Base-by-base conservation (phyloP, 768 basidiomycete genomes). In the Rubroboletus pulcherrimus region DNA sequence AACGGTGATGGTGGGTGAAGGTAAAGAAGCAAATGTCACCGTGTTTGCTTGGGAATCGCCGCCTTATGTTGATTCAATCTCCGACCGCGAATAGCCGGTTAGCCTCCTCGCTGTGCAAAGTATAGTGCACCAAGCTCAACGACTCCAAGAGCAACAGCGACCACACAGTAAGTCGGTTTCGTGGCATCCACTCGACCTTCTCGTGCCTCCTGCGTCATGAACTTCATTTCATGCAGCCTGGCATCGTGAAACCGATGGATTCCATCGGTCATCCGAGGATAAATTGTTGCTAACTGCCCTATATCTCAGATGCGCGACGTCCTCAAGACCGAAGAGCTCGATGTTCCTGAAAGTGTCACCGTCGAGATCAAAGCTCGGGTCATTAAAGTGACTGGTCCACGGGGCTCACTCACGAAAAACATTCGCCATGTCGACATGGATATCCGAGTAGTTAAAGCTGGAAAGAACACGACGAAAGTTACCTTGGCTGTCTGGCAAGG, bases 401-500 rank as follows among this genome's bases (percentile, higher is more conserved):
- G 97, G 52, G 97, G 97, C 61, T 90, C 85, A 50, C 82, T 99
- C 68, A 87, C 85, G 68, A 97, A 97, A 81, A 88, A 87, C 65
- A 83, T 93, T 71, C 90, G 90, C 61, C 93, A 96, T 78, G 84
- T 94, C 63, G 83, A 93, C 77, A 94, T 96, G 91, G 93, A 94
- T 74, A 87, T 95, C 74, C 85, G 87, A 69, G 75, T 93, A 49
- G 74, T 91, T 64, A 91, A 89, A 77, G 53, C 57, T 12, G 81
- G 82, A 70, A 87, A 93, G 77, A 78, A 79, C 64, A 83, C 81
- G 62, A 60, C 66, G 70, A 85, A 86, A 71, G 89, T 98, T 71
- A 84, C 84, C 59, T 83, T 98, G 67, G 91, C 93, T 57, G 91
- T 99, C 57, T 99, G 97, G 97, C 93, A 98, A 77, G 97, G 92